Evolutionary conservation across 805 yeast genomes (phyloP).

Genomic region (Metschnikowia reukaufii): DNA sequence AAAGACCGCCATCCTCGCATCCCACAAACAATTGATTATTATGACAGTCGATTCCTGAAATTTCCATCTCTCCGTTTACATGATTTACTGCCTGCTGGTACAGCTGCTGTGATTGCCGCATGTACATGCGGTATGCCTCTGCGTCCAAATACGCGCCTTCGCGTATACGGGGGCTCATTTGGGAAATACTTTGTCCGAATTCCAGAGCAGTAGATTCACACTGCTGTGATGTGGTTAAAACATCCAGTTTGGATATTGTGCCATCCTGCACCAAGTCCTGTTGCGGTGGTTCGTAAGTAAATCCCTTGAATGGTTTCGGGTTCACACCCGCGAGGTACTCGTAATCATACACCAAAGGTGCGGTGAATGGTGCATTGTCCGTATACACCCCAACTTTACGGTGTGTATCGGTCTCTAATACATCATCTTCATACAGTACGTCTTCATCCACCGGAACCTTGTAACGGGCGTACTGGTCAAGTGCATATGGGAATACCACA

Average conservation of each 20-base stretch:
- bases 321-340: conserved; percentile 36
- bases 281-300: conserved; percentile 31
- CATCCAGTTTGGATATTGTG: too few relatives aligned
- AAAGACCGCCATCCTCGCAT: conserved; percentile 59
- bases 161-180: too few relatives aligned
- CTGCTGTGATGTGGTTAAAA: too few relatives aligned
- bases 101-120: conserved; percentile 24
- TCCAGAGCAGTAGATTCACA: too few relatives aligned
- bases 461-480: conserved; percentile 39
- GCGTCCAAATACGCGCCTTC: conserved; percentile 1
- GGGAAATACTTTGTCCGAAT: too few relatives aligned
- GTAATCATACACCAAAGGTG: conserved; percentile 45
- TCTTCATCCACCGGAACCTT: conserved; percentile 9
- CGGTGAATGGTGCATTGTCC: conserved; percentile 22
- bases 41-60: conserved; percentile 41
- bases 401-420: conserved; percentile 7
- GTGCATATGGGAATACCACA: conserved; percentile 58
- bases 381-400: conserved; percentile 13
- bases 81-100: conserved; percentile 35
- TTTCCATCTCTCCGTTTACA: conserved; percentile 45
- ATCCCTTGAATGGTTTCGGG: conserved; percentile 40
- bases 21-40: conserved; percentile 37
- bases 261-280: too few relatives aligned
- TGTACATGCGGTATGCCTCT: not conserved
- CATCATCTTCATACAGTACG: too few relatives aligned